A percentile compares a stretch with the other conserved stretches of the same genome.
These are phyloP conservation scores for Nigrograna mackinnonii DNA, from an alignment of 2,329 filamentous ascomycete genomes.

Conservation along the genomic window DNA sequence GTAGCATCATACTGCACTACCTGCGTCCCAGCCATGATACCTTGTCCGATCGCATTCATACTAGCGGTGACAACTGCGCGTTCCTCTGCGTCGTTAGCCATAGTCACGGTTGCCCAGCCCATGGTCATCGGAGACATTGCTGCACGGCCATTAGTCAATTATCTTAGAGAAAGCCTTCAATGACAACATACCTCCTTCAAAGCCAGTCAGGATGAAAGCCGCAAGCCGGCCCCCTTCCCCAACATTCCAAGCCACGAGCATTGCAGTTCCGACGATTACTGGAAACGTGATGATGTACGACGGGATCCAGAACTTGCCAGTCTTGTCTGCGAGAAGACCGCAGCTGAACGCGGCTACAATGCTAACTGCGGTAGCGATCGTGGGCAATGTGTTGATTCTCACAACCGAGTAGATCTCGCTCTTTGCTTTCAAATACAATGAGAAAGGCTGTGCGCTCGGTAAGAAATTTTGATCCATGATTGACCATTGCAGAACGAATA, in stretches of 20 bases:
- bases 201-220: background rate
- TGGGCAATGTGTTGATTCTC: conserved; percentile 48
- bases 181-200: background rate
- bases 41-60: background rate
- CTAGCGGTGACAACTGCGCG: background rate
- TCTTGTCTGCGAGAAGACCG: background rate
- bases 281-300: background rate
- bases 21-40: background rate
- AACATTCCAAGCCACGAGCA: background rate
- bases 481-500: conserved; percentile 19
- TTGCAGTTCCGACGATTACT: background rate
- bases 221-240: background rate
- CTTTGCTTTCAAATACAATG: conserved; percentile 45
- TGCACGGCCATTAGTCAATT: background rate
- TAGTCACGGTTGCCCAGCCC: conserved; percentile 1
- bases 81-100: background rate
- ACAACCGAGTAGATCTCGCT: conserved; percentile 32
- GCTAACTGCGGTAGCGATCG: conserved; percentile 43
- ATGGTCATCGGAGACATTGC: background rate
- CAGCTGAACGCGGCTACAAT: conserved; percentile 24
- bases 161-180: background rate
- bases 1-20: background rate
- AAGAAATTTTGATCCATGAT: conserved; percentile 26
- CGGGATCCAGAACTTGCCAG: background rate
- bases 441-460: conserved; percentile 41